A percentile compares a stretch with the other conserved stretches of the same genome.
Evolutionary conservation across 83 land plant genomes (phyloP).

Genomic region (Larix sibirica): DNA sequence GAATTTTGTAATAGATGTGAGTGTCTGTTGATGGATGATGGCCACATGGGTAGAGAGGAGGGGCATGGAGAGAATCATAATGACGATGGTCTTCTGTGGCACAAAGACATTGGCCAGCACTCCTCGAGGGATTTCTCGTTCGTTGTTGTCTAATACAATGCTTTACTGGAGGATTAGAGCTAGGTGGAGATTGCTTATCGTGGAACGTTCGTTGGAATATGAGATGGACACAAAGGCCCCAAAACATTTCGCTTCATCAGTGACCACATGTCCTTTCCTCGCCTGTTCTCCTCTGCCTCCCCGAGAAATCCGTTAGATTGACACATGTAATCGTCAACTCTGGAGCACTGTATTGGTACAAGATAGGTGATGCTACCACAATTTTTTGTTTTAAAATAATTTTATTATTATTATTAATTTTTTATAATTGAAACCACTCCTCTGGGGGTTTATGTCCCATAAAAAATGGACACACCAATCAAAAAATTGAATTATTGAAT

Average conservation of each 20-base stretch:
- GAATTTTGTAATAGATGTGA: background rate
- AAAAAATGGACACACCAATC: no score
- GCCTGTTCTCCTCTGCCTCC: no score
- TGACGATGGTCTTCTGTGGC: slow-evolving; percentile 51
- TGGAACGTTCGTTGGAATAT: slow-evolving; percentile 63
- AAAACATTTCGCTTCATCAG: slow-evolving; percentile 56
- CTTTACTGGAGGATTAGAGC: slow-evolving; percentile 59
- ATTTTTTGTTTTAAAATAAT: no score
- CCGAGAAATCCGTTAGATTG: no score
- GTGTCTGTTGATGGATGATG: background rate
- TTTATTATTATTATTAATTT: no score
- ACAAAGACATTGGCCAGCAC: slow-evolving; percentile 42
- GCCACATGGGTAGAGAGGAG: slow-evolving; percentile 58
- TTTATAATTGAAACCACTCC: no score
- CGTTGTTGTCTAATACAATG: slow-evolving; percentile 69
- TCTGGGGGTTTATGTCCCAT: no score
- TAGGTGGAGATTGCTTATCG: slow-evolving; percentile 49
- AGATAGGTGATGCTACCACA: no score
- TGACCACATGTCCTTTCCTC: slow-evolving; percentile 38
- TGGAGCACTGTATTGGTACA: no score
- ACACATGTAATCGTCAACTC: no score
- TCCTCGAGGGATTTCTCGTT: slow-evolving; percentile 59
- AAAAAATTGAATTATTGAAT: no score
- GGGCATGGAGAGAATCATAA: slow-evolving; percentile 10
- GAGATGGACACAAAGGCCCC: slow-evolving; percentile 78